phyloP scores from a whole-genome alignment of 1,284 basidiomycete genomes.

The Phenoliferia sp. region DNA sequence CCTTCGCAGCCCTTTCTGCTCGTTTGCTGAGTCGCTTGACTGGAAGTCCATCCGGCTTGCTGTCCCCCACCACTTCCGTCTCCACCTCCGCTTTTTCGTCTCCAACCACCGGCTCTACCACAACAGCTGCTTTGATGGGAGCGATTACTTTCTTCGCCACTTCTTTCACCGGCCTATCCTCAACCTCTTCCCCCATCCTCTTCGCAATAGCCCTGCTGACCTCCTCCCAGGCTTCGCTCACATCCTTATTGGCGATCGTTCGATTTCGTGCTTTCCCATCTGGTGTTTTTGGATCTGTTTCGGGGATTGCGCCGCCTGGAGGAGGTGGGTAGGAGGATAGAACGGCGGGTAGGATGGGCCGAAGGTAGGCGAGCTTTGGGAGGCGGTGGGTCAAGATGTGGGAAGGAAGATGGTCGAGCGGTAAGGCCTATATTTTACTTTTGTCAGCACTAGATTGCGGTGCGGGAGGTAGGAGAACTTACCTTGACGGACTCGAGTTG shows the following conservation, averaged over 20 bases:
- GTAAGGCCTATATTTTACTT: constrained; percentile 51
- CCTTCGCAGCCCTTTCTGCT: constrained; percentile 23
- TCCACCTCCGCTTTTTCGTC: not conserved
- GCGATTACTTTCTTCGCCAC: constrained; percentile 29
- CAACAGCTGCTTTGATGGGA: not conserved
- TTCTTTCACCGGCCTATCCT: constrained; percentile 34
- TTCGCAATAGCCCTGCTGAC: constrained; percentile 20
- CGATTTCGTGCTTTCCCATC: constrained; percentile 35
- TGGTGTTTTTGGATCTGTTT: constrained; percentile 7
- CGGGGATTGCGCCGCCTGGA: not conserved
- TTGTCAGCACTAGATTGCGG: not conserved
- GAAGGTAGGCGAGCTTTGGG: constrained; percentile 59
- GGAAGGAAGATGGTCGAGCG: constrained; percentile 57
- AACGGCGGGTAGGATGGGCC: constrained; percentile 23
- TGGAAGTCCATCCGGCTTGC: constrained; percentile 12
- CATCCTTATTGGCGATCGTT: constrained; percentile 34
- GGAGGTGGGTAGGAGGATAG: constrained; percentile 44
- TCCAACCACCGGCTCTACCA: not conserved
- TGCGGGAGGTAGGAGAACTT: not conserved
- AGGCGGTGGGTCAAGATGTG: constrained; percentile 65
- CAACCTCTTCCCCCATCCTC: constrained; percentile 25
- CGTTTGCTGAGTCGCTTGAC: constrained; percentile 35
- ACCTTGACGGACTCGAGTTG: constrained; percentile 69
- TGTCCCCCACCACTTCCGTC: constrained; percentile 16
- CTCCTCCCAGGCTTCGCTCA: constrained; percentile 30